phyloP scores from a whole-genome alignment of 148 eudicot species.

The Heliosperma pusillum region DNA sequence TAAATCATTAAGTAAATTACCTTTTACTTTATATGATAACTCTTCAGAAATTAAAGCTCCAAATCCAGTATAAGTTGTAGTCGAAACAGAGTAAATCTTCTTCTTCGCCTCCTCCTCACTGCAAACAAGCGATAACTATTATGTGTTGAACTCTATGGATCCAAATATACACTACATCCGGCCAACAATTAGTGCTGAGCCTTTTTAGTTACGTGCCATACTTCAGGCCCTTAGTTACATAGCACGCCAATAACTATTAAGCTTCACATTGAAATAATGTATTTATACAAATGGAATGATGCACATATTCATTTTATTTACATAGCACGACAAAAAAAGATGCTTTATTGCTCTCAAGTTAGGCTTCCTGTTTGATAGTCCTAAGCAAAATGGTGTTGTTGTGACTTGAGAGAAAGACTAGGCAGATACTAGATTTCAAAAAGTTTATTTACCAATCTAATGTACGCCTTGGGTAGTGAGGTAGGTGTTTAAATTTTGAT shows the following conservation, averaged over 20 bases:
- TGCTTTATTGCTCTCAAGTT: too few species aligned
- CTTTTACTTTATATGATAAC: constrained; percentile 84
- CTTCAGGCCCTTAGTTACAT: not conserved
- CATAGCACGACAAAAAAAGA: too few species aligned
- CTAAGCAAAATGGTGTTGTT: too few species aligned
- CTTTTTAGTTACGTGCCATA: not conserved
- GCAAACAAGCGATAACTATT: not conserved
- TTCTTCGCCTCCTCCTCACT: constrained; percentile 95
- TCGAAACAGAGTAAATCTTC: constrained; percentile 88
- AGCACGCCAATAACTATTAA: not conserved
- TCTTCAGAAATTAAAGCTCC: constrained; percentile 92
- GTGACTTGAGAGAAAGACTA: too few species aligned
- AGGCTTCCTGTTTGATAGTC: too few species aligned
- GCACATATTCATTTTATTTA: not conserved
- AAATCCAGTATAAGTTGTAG: constrained; percentile 88
- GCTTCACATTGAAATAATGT: not conserved
- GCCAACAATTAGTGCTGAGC: not conserved
- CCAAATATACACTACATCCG: not conserved
- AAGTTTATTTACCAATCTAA: too few species aligned
- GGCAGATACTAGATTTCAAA: too few species aligned
- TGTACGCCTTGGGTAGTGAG: too few species aligned
- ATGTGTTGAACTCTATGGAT: not conserved
- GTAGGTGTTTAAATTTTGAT: too few species aligned
- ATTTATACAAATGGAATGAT: not conserved
- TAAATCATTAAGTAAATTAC: constrained; percentile 28